These are phyloP conservation scores for Leucoagaricus sp. DNA, from an alignment of 1,284 basidiomycete species.

Conservation along the genomic window DNA sequence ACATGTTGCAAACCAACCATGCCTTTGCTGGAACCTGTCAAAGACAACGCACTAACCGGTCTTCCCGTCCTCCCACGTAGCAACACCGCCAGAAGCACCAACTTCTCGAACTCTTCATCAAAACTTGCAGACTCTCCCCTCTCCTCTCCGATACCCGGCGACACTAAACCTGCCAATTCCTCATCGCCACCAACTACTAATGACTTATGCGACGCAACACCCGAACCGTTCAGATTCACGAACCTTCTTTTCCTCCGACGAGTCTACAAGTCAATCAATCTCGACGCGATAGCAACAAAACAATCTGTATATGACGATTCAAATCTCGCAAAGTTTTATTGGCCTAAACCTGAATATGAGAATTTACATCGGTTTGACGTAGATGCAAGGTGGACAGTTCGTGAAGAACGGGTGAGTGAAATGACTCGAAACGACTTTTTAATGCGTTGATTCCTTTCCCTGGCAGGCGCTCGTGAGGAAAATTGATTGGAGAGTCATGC, in stretches of 20 bases:
- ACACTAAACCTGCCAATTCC: background rate
- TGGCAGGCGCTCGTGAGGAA: conserved; percentile 53
- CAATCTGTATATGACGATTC: conserved; percentile 62
- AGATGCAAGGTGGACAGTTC: conserved; percentile 65
- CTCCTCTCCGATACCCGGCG: background rate
- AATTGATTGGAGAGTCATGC: conserved; percentile 66
- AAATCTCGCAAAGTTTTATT: conserved; percentile 48
- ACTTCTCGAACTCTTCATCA: too few species aligned
- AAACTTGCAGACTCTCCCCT: too few species aligned
- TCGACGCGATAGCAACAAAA: conserved; percentile 48
- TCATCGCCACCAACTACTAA: conserved; percentile 7
- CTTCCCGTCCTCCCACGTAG: too few species aligned
- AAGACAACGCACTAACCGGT: too few species aligned
- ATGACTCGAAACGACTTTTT: background rate
- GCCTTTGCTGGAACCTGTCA: too few species aligned
- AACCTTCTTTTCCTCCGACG: conserved; percentile 31
- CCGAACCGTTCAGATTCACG: conserved; percentile 29
- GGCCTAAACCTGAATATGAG: conserved; percentile 59
- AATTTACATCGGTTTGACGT: conserved; percentile 70
- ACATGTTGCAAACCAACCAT: too few species aligned
- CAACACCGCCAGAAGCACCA: too few species aligned
- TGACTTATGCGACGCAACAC: conserved; percentile 27
- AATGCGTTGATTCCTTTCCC: background rate
- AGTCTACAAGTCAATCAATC: conserved; percentile 27
- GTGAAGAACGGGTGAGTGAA: conserved; percentile 58